These are phyloP conservation scores for Botrytis squamosa DNA, from an alignment of 2,329 filamentous ascomycete species.

Conservation along the genomic window DNA sequence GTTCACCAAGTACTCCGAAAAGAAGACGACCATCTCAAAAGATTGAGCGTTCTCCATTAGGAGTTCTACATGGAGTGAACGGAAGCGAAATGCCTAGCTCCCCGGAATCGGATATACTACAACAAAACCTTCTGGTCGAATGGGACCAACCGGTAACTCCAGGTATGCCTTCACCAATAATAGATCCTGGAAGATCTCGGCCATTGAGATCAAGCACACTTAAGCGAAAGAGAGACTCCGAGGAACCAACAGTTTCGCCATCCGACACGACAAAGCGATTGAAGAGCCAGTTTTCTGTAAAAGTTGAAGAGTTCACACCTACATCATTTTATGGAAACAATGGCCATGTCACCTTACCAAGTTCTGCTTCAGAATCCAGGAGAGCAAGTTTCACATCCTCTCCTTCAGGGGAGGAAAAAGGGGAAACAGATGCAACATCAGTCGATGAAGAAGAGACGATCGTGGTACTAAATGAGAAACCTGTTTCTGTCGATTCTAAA, in stretches of 20 bases:
- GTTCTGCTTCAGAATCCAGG: constrained; percentile 22
- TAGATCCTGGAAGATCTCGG: constrained; percentile 2
- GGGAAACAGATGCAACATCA: constrained; percentile 38
- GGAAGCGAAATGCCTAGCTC: not conserved
- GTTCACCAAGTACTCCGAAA: not conserved
- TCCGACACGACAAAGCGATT: constrained; percentile 19
- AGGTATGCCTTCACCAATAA: not conserved
- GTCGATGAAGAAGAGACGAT: constrained; percentile 40
- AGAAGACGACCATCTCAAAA: not conserved
- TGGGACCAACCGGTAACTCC: not conserved
- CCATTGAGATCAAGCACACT: constrained; percentile 10
- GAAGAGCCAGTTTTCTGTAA: constrained; percentile 17
- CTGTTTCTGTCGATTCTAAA: constrained; percentile 6
- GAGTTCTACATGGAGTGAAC: not conserved
- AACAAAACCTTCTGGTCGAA: not conserved
- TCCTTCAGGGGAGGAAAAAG: constrained; percentile 26
- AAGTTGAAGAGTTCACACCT: constrained; percentile 22
- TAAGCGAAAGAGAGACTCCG: constrained; percentile 33
- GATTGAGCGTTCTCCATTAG: not conserved
- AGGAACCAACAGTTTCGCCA: constrained; percentile 21
- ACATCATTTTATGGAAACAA: not conserved
- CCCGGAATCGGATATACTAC: not conserved
- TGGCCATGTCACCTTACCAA: constrained; percentile 23
- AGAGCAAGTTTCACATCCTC: constrained; percentile 20
- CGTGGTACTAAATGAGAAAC: constrained; percentile 26